Evolutionary conservation across 2,329 filamentous ascomycete species (phyloP).

Genomic region (Penicillium capsulatum): DNA sequence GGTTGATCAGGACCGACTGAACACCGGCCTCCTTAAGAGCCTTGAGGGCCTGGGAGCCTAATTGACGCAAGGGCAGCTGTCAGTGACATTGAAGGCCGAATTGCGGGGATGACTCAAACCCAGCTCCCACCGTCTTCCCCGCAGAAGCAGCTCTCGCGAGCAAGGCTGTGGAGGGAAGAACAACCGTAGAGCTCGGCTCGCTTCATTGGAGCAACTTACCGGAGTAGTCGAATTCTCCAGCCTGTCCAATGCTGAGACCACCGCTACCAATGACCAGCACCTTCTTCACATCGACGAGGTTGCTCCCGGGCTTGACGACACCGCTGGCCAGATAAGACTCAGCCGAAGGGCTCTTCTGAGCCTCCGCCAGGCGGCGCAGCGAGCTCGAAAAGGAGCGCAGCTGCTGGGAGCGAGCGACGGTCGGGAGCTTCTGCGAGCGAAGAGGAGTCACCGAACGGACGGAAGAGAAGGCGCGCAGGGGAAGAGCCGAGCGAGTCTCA

Average conservation of each 20-base stretch:
- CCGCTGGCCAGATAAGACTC: constrained; percentile 88
- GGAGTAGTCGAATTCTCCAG: constrained; percentile 98
- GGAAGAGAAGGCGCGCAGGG: constrained; percentile 38
- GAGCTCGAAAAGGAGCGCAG: constrained; percentile 43
- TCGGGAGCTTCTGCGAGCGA: constrained; percentile 37
- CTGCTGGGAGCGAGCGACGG: constrained; percentile 40
- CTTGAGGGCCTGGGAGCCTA: constrained; percentile 93
- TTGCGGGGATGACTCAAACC: too few species aligned
- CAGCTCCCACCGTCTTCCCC: not conserved
- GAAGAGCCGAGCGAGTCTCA: constrained; percentile 34
- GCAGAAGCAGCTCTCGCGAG: too few species aligned
- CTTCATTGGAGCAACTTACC: constrained; percentile 57
- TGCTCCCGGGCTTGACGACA: constrained; percentile 69
- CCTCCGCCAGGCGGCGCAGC: constrained; percentile 39
- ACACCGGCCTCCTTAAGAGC: constrained; percentile 94
- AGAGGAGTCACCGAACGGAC: constrained; percentile 31
- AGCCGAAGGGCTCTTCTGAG: constrained; percentile 70
- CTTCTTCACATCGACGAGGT: constrained; percentile 89
- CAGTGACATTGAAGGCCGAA: constrained; percentile 13
- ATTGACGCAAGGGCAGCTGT: constrained; percentile 12
- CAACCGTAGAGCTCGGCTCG: not conserved
- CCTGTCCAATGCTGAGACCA: constrained; percentile 93
- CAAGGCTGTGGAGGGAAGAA: not conserved
- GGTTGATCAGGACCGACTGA: constrained; percentile 88
- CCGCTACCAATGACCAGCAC: constrained; percentile 94